Conservation (phyloP, 768 basidiomycete species). For the Gloeopeniophorella convolvens region DNA sequence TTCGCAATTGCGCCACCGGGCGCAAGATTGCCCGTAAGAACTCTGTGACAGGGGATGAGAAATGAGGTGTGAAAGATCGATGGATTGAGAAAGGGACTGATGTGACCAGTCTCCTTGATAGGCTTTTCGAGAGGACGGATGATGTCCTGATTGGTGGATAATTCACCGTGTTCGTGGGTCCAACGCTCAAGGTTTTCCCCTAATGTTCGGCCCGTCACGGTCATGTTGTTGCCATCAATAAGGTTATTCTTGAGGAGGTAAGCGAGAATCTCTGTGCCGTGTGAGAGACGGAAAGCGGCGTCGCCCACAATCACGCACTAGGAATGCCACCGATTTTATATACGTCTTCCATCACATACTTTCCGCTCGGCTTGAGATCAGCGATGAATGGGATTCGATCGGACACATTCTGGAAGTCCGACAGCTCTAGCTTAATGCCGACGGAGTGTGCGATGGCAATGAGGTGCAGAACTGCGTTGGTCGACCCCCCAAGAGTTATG, state of each 20-base stretch:
- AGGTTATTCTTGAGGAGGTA: constrained; percentile 83
- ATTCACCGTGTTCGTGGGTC: constrained; percentile 72
- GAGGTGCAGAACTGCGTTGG: constrained; percentile 94
- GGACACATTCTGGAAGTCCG: constrained; percentile 92
- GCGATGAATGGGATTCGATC: constrained; percentile 93
- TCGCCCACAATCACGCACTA: constrained; percentile 44
- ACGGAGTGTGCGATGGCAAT: constrained; percentile 97
- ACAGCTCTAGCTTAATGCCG: constrained; percentile 79
- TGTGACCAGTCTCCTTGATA: constrained; percentile 85
- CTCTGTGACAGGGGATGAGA: constrained; percentile 39
- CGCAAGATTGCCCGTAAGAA: constrained; percentile 86
- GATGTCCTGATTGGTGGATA: constrained; percentile 72
- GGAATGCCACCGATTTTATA: constrained; percentile 96
- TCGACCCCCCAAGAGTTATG: constrained; percentile 96
- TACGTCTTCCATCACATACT: constrained; percentile 98
- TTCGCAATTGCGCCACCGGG: constrained; percentile 96
- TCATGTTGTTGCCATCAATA: constrained; percentile 87
- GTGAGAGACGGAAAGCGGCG: neutral
- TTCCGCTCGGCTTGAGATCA: constrained; percentile 94
- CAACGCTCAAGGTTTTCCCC: constrained; percentile 91
- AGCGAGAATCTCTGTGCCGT: constrained; percentile 62
- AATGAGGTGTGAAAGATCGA: neutral
- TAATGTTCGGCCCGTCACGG: constrained; percentile 84
- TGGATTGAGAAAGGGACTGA: constrained; percentile 49
- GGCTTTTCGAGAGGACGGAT: constrained; percentile 83